Evolutionary conservation across 2,329 filamentous ascomycete species (phyloP), one percentile per base, ranked within the genome.

Genomic region (Dothideomycetidae sp.): DNA sequence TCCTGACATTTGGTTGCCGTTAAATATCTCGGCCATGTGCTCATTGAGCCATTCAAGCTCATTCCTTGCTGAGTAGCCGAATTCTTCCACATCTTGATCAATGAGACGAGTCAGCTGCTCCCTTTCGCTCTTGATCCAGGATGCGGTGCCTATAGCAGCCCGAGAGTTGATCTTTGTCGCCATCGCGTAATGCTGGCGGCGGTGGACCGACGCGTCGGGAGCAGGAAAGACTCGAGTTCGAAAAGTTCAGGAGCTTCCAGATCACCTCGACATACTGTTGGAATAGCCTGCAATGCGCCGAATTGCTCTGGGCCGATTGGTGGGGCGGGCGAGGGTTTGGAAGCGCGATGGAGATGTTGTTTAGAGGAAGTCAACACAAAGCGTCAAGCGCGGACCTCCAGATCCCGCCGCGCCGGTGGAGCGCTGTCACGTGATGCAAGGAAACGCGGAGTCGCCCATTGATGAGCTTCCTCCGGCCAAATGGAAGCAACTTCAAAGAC

Each of bases 31-130:
- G 34, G 75, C 75, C 88, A 98, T 94, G 58, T 98, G 90, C 62
- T 96, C 90, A 53, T 98, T 96, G 50, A 98, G 67, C 90, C 90
- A 98, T 56, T 96, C 86, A 53, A 96, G 66, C 58, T 98, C 90
- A 60, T 96, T 93, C 41, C 82, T 75, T 44, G 83, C 86, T 18
- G 85, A 84, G 61, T 82, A 96, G 30, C 81, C 75, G 53, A 96
- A 92, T 61, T 98, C 92, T 48, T 96, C 88, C 38, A 82, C 72
- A 58, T 96, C 90, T 39, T 84, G 73, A 32, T 79, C 70, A 11
- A 81, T 71, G 45, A 94, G 76, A 46, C 81, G 72, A 38, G 75
- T 64, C 10, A 83, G 78, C 51, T 86, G 81, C 30, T 78, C 71
- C 49, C 86, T 74, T 65, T 98, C 90, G 47, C 83, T 77, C 19